A percentile compares a stretch with the other conserved stretches of the same genome.
phyloP scores from a whole-genome alignment of 75 land plant species.

The Cupressus sempervirens region DNA sequence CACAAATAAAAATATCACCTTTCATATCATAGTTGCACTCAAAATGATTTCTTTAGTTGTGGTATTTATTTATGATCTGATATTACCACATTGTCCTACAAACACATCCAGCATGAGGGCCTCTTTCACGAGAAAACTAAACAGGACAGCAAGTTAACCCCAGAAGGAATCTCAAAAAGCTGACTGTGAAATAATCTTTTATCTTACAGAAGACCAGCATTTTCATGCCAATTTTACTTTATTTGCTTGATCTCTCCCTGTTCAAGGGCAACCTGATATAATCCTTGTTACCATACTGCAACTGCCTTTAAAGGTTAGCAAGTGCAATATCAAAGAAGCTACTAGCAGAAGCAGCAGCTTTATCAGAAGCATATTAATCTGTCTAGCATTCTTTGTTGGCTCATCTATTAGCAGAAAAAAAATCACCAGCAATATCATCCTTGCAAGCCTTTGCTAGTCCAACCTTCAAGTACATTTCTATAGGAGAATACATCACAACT shows the following conservation, averaged over 20 bases:
- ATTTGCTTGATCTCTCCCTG: not conserved
- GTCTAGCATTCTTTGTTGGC: not conserved
- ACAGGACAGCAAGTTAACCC: not conserved
- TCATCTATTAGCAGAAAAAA: not conserved
- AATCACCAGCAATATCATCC: not conserved
- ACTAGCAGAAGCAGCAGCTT: not conserved
- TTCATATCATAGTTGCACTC: not conserved
- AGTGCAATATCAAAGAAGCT: not conserved
- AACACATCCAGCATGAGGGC: not conserved
- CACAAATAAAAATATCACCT: not conserved
- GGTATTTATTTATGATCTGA: not conserved
- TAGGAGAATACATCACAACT: not conserved
- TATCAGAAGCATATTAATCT: not conserved
- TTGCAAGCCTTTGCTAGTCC: not conserved
- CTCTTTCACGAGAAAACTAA: not conserved
- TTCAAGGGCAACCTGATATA: not conserved
- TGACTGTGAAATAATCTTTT: not conserved
- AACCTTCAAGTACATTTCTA: not conserved
- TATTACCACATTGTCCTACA: not conserved
- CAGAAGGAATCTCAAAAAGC: not conserved
- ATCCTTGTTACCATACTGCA: not conserved
- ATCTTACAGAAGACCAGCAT: not conserved
- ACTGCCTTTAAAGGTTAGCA: not conserved
- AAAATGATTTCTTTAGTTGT: not conserved
- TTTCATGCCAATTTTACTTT: not conserved